These are phyloP conservation scores for Citrus medica DNA, from an alignment of 345 rosid genomes.

Conservation along the genomic window DNA sequence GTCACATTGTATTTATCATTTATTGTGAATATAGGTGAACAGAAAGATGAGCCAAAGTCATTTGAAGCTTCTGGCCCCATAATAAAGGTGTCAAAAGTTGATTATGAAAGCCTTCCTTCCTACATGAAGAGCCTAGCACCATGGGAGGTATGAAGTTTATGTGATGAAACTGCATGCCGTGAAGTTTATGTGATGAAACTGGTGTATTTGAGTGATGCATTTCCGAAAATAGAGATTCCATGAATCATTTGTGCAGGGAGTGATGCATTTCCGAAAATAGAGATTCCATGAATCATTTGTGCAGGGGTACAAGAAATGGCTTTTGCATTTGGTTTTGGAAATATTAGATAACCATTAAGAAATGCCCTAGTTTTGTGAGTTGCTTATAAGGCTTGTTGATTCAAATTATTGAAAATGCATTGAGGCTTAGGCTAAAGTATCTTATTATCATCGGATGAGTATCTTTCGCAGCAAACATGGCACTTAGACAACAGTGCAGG, in stretches of 20 bases:
- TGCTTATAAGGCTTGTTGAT: not conserved
- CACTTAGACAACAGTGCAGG: no score
- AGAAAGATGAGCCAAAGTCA: conserved; percentile 18
- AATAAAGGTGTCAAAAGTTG: conserved; percentile 47
- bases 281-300: not conserved
- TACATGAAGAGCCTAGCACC: conserved; percentile 64
- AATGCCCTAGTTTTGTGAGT: not conserved
- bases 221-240: not conserved
- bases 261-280: not conserved
- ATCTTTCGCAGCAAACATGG: no score
- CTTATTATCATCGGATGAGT: not conserved
- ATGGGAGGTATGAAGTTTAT: conserved; percentile 71
- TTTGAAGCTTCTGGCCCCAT: conserved; percentile 19
- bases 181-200: not conserved
- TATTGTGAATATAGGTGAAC: conserved; percentile 22
- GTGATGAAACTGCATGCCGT: no score
- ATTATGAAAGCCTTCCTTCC: conserved; percentile 69
- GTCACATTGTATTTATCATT: not conserved
- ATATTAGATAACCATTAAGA: not conserved
- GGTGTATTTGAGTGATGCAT: not conserved
- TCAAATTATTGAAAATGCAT: not conserved
- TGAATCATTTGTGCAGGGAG: not conserved
- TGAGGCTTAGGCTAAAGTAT: not conserved
- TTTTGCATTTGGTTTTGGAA: not conserved
- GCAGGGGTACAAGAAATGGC: not conserved